phyloP scores from a whole-genome alignment of 1,284 basidiomycete genomes.

The Moniliella sp. region DNA sequence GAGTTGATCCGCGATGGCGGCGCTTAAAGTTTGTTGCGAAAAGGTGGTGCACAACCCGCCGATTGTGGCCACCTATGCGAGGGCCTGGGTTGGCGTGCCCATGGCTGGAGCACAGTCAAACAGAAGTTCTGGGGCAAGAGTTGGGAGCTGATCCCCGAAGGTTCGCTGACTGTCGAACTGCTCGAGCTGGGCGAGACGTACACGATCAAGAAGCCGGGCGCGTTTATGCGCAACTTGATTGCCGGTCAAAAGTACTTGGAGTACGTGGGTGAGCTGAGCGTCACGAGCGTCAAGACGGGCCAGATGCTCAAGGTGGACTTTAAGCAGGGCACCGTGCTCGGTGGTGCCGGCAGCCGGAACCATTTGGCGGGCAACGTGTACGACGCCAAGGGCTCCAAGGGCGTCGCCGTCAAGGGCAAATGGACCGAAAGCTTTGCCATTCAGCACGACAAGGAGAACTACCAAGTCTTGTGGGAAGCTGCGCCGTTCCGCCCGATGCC shows the following conservation, averaged over 20 bases:
- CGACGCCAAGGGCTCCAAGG: conserved; percentile 13
- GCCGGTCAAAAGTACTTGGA: conserved; percentile 33
- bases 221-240: conserved; percentile 30
- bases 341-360: conserved; percentile 16
- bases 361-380: conserved; percentile 14
- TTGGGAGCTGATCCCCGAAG: conserved; percentile 30
- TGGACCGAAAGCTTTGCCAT: conserved; percentile 21
- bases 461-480: conserved; percentile 27
- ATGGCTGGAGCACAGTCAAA: conserved; percentile 24
- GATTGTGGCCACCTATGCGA: conserved; percentile 24
- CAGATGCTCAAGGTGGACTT: conserved; percentile 20
- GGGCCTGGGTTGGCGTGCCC: conserved; percentile 24
- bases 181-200: conserved; percentile 25
- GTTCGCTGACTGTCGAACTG: conserved; percentile 18
- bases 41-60: conserved; percentile 32
- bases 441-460: conserved; percentile 23
- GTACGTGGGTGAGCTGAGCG: conserved; percentile 28
- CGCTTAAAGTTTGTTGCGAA: conserved; percentile 20
- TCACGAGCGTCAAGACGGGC: conserved; percentile 20
- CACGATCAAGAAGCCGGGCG: conserved; percentile 21
- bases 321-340: conserved; percentile 30
- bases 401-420: conserved; percentile 17
- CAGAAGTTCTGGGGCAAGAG: conserved; percentile 34
- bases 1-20: conserved; percentile 30
- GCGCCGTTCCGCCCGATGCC: conserved; percentile 19